A percentile compares a stretch with the other conserved stretches of the same genome.
phyloP scores from a whole-genome alignment of 1,284 basidiomycete genomes.

The Apiotrichum montevideense region DNA sequence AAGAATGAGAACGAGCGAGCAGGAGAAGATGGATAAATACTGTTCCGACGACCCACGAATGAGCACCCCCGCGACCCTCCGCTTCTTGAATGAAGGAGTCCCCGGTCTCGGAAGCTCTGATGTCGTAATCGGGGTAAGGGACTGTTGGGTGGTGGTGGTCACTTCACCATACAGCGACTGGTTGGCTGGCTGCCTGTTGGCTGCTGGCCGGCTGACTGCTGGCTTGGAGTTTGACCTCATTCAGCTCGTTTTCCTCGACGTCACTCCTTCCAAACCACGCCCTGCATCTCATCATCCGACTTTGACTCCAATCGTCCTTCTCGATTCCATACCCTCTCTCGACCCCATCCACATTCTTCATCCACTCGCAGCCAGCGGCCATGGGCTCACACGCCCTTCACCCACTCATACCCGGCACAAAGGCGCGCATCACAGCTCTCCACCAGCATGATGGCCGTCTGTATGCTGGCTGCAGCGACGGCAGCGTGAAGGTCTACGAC shows the following conservation, averaged over 20 bases:
- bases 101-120: too few species aligned
- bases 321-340: background rate
- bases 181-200: too few species aligned
- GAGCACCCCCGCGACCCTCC: too few species aligned
- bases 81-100: too few species aligned
- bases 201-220: too few species aligned
- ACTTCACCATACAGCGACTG: too few species aligned
- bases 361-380: background rate
- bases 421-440: conserved; percentile 33
- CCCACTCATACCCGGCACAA: conserved; percentile 27
- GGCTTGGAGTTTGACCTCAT: background rate
- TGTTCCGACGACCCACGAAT: too few species aligned
- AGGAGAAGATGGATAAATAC: too few species aligned
- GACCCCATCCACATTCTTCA: background rate
- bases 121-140: too few species aligned
- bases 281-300: background rate
- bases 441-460: conserved; percentile 60
- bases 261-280: background rate
- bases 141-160: too few species aligned
- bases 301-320: background rate
- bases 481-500: conserved; percentile 54
- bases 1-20: too few species aligned
- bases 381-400: conserved; percentile 30
- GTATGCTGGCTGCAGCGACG: conserved; percentile 67
- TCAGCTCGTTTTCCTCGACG: background rate